A percentile compares a stretch with the other conserved stretches of the same genome.
Evolutionary conservation across 257 asterid genomes (phyloP).

Genomic region (Solanum lignicaule): DNA sequence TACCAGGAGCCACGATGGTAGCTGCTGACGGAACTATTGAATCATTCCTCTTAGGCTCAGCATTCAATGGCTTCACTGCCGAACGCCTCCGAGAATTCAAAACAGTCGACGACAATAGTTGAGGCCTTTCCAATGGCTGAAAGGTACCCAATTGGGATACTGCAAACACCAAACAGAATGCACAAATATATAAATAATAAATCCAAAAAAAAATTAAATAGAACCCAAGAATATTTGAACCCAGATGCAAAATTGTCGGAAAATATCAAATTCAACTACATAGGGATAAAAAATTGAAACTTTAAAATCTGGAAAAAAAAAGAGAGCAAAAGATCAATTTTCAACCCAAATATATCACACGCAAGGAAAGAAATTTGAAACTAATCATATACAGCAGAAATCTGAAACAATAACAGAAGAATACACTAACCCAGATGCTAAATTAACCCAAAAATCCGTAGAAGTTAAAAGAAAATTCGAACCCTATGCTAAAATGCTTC

Average conservation of each 20-base stretch:
- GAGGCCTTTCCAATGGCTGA: constrained; percentile 42
- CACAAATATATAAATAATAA: not conserved
- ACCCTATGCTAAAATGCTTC: not conserved
- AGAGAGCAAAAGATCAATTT: not conserved
- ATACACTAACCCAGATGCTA: not conserved
- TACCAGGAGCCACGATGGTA: constrained; percentile 38
- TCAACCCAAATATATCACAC: not conserved
- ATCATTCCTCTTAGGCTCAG: constrained; percentile 43
- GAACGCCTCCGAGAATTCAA: constrained; percentile 25
- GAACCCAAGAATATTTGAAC: not conserved
- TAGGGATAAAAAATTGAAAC: not conserved
- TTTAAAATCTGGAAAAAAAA: not conserved
- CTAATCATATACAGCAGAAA: not conserved
- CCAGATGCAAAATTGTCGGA: not conserved
- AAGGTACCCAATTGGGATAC: constrained; percentile 35
- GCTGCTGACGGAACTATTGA: constrained; percentile 47
- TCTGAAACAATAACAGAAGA: not conserved
- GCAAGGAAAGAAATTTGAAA: not conserved
- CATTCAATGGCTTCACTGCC: constrained; percentile 53
- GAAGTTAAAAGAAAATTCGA: not conserved
- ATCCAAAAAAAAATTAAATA: not conserved
- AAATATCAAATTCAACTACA: not conserved
- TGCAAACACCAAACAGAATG: not conserved
- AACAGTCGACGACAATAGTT: constrained; percentile 20
- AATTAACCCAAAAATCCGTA: not conserved